Percentiles rank a stretch among this genome's conserved stretches.
Conservation (phyloP, 768 basidiomycete species). For the Austroboletus eburneus region DNA sequence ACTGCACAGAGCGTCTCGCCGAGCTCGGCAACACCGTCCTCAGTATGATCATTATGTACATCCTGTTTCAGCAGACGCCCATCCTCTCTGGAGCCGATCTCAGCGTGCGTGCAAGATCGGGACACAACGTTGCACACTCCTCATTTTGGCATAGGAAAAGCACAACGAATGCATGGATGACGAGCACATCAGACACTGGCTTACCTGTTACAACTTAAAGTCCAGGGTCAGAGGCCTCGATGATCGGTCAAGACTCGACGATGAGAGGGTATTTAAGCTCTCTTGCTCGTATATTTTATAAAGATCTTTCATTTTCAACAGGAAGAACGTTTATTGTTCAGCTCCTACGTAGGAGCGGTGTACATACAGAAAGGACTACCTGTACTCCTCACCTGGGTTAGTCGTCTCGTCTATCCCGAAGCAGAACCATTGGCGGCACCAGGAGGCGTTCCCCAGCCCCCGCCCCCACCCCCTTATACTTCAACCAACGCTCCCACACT, state of each 20-base stretch:
- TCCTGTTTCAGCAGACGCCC: slow-evolving; percentile 46
- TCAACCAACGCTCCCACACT: slow-evolving; percentile 13
- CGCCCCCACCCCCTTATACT: slow-evolving; percentile 24
- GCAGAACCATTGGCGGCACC: slow-evolving; percentile 22
- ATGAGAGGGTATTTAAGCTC: slow-evolving; percentile 32
- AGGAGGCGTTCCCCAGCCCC: slow-evolving; percentile 13
- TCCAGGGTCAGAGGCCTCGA: slow-evolving; percentile 48
- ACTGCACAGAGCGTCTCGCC: slow-evolving; percentile 57
- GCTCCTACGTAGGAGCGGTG: slow-evolving; percentile 64
- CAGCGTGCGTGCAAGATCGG: slow-evolving; percentile 31
- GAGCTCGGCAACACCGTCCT: slow-evolving; percentile 53
- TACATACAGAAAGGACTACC: slow-evolving; percentile 52
- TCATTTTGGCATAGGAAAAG: slow-evolving; percentile 12
- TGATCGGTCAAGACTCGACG: slow-evolving; percentile 33
- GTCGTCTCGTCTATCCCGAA: slow-evolving; percentile 49
- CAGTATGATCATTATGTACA: slow-evolving; percentile 47
- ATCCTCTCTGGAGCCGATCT: slow-evolving; percentile 40
- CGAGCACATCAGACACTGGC: slow-evolving; percentile 44
- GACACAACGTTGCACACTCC: not conserved
- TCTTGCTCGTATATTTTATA: not conserved
- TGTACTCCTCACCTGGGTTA: slow-evolving; percentile 54
- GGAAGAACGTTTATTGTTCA: slow-evolving; percentile 55
- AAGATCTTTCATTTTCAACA: slow-evolving; percentile 24
- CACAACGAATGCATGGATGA: slow-evolving; percentile 34
- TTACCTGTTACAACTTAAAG: slow-evolving; percentile 48